phyloP scores from a whole-genome alignment of 495 filamentous ascomycete genomes.

The Tuber indicum region DNA sequence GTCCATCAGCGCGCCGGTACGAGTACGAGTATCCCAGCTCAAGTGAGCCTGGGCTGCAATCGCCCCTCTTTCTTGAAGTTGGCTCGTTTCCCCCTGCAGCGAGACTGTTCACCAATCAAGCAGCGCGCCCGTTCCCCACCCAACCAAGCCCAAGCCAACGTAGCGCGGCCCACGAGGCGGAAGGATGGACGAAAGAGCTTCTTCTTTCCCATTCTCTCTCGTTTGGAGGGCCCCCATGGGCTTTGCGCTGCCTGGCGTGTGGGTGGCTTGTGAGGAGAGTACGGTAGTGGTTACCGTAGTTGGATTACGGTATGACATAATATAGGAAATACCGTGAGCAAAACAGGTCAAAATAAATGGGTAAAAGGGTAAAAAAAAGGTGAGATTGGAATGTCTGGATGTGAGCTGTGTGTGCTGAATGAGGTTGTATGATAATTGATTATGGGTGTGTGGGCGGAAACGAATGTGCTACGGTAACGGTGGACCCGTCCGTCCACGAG shows the following conservation, averaged over 20 bases:
- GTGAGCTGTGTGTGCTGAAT: background rate
- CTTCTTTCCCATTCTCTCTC: background rate
- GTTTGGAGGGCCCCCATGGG: background rate
- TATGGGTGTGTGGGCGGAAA: background rate
- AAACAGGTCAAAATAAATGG: background rate
- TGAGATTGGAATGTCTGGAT: background rate
- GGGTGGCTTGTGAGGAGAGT: background rate
- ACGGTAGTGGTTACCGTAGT: background rate
- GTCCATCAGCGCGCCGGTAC: background rate
- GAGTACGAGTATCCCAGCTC: background rate
- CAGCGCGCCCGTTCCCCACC: background rate
- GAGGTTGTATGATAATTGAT: background rate
- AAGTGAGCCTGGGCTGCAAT: background rate
- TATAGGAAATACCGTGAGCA: background rate
- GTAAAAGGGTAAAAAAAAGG: background rate
- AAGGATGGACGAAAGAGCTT: background rate
- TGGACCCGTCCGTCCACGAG: background rate
- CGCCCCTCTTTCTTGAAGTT: background rate
- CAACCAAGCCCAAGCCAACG: background rate
- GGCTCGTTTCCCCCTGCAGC: background rate
- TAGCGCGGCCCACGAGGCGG: background rate
- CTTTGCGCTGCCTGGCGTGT: background rate
- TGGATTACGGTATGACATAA: background rate
- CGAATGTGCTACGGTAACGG: background rate
- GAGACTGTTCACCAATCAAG: constrained; percentile 1